Evolutionary conservation across 345 rosid species (phyloP), one percentile per base, ranked within the genome.

Genomic region (Moringa oleifera): DNA sequence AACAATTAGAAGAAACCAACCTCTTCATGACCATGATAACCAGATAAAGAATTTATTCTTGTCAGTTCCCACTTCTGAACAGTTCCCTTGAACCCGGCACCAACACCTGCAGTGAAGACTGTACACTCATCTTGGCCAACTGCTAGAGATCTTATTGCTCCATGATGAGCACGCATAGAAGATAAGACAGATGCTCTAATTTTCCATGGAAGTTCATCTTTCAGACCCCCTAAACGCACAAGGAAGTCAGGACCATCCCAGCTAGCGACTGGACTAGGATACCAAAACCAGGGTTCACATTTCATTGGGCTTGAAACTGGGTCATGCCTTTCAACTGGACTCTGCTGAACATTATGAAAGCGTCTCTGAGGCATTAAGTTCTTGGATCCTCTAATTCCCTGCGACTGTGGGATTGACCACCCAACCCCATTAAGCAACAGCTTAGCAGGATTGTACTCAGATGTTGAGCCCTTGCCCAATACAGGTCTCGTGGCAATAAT

Each of bases 11-110:
- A 75, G 71, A 62, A 73, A 65, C 90, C 28, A 70, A 91, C 98
- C 98, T 91, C 98, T 70, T 91, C 98, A 72, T 91, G 98, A 60
- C 89, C 98, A 83, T 87, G 75, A 82, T 91, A 91, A 57, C 95
- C 86, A 45, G 85, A 89, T 51, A 83, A 69, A 63, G 92, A 82
- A 73, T 78, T 87, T 69, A 89, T 74, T 83, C 86, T 85, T 41
- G 87, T 71, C 62, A 91, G 84, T 61, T 91, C 98, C 96, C 98
- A 91, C 79, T 83, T 91, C 72, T 83, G 95, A 54, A 91, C 88
- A 46, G 88, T 89, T 71, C 98, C 98, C 77, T 82, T 89, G 73
- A 84, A 91, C 62, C 96, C 98, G 63, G 92, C 86, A 78, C 92
- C 90, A 63, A 79, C 79, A 23, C 98, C 96, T 68, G 98, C 93